phyloP scores from a whole-genome alignment of 2,329 filamentous ascomycete species.

The Pseudogymnoascus destructans region DNA sequence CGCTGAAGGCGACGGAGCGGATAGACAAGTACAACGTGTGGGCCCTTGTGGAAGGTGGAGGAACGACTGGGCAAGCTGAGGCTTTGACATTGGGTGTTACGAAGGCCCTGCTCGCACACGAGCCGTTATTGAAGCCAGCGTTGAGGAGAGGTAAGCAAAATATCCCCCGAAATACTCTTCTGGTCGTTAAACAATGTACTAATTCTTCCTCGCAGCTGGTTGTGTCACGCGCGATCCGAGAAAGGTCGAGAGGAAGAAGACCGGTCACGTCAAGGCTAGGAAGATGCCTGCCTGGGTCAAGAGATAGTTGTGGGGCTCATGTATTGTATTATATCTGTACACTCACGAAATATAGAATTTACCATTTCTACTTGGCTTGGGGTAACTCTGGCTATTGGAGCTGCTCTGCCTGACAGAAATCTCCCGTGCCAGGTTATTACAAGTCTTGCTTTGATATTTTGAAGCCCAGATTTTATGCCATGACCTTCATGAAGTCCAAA shows the following conservation, averaged over 20 bases:
- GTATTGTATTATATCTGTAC: constrained; percentile 20
- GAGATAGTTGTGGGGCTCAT: constrained; percentile 27
- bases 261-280: constrained; percentile 87
- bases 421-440: background rate
- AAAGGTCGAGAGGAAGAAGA: constrained; percentile 95
- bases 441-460: background rate
- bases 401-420: background rate
- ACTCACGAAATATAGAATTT: constrained; percentile 9
- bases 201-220: constrained; percentile 50
- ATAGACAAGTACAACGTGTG: constrained; percentile 97
- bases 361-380: background rate
- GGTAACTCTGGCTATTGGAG: background rate
- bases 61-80: constrained; percentile 90
- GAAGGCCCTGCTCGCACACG: constrained; percentile 78
- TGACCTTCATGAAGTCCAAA: background rate
- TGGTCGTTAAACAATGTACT: constrained; percentile 26
- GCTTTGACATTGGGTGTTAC: constrained; percentile 82
- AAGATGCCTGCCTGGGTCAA: constrained; percentile 99
- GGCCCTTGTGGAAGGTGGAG: constrained; percentile 72
- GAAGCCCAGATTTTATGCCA: background rate
- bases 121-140: constrained; percentile 79
- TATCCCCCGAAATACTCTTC: background rate
- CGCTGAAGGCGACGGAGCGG: constrained; percentile 66
- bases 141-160: constrained; percentile 68
- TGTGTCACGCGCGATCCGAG: constrained; percentile 84